phyloP scores from a whole-genome alignment of 805 yeast genomes.

The Barnettozyma sucrosica region DNA sequence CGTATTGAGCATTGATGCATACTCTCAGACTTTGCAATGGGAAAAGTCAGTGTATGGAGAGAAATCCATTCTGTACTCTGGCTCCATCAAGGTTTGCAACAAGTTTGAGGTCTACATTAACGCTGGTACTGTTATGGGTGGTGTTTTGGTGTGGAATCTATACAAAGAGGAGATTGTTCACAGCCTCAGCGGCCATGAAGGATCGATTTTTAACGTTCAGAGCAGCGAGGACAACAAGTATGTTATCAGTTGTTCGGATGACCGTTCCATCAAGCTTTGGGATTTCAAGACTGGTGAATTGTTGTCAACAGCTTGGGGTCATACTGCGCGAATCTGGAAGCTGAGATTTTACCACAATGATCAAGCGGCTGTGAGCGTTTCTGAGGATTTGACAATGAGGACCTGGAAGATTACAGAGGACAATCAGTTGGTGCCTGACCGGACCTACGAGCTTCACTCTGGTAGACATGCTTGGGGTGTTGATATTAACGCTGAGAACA shows the following conservation, averaged over 20 bases:
- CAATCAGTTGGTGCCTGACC: constrained; percentile 23
- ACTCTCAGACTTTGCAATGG: constrained; percentile 24
- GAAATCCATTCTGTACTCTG: constrained; percentile 83
- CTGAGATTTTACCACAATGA: constrained; percentile 47
- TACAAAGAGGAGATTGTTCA: constrained; percentile 39
- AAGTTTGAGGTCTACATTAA: constrained; percentile 48
- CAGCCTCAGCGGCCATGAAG: constrained; percentile 72
- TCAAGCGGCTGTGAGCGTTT: constrained; percentile 50
- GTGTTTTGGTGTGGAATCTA: constrained; percentile 75
- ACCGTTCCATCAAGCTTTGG: constrained; percentile 80
- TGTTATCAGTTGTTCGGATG: constrained; percentile 86
- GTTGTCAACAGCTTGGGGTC: constrained; percentile 91
- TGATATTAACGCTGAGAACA: constrained; percentile 41
- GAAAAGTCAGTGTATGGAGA: constrained; percentile 47
- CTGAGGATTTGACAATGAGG: constrained; percentile 85
- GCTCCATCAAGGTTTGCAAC: constrained; percentile 50
- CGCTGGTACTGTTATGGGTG: constrained; percentile 93
- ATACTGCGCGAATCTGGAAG: constrained; percentile 90
- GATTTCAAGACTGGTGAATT: constrained; percentile 49
- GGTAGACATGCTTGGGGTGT: constrained; percentile 90
- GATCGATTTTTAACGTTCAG: constrained; percentile 81
- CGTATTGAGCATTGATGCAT: constrained; percentile 37
- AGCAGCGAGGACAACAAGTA: constrained; percentile 49
- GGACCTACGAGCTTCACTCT: constrained; percentile 60
- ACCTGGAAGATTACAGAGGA: constrained; percentile 53